Conservation (phyloP, 169 alveolate species). For the Plasmodium yoelii region DNA sequence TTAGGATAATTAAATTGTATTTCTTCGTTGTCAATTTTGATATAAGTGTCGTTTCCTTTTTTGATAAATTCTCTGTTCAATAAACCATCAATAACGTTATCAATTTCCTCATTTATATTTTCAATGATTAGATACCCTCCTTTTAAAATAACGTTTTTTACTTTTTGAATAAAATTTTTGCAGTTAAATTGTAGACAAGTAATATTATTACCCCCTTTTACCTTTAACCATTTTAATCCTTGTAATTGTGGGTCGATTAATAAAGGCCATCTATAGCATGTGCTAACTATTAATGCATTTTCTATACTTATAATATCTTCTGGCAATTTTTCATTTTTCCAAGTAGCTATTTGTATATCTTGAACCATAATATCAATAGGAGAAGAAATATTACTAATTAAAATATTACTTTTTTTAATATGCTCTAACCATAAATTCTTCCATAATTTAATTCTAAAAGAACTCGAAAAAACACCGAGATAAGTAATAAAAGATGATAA, state of each 20-base stretch:
- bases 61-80: constrained; percentile 93
- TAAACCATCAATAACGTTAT: constrained; percentile 95
- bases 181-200: constrained; percentile 92
- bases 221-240: constrained; percentile 96
- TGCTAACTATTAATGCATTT: constrained; percentile 94
- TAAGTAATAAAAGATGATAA: constrained; percentile 97
- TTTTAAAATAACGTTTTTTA: constrained; percentile 89
- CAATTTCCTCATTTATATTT: constrained; percentile 94
- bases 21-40: constrained; percentile 64
- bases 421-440: constrained; percentile 93
- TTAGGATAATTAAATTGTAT: constrained; percentile 66
- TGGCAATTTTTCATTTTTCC: constrained; percentile 97
- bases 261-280: constrained; percentile 97
- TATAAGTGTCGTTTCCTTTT: constrained; percentile 86
- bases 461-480: constrained; percentile 95
- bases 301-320: constrained; percentile 96
- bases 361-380: constrained; percentile 92
- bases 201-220: constrained; percentile 93
- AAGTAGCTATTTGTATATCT: constrained; percentile 94
- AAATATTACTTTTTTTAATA: constrained; percentile 89
- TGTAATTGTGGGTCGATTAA: constrained; percentile 97
- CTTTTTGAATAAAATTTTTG: constrained; percentile 92
- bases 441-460: constrained; percentile 92
- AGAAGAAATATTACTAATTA: constrained; percentile 92
- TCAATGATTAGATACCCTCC: constrained; percentile 96